Base-by-base conservation (phyloP, 768 basidiomycete genomes). In the Auriscalpium microsporum region DNA sequence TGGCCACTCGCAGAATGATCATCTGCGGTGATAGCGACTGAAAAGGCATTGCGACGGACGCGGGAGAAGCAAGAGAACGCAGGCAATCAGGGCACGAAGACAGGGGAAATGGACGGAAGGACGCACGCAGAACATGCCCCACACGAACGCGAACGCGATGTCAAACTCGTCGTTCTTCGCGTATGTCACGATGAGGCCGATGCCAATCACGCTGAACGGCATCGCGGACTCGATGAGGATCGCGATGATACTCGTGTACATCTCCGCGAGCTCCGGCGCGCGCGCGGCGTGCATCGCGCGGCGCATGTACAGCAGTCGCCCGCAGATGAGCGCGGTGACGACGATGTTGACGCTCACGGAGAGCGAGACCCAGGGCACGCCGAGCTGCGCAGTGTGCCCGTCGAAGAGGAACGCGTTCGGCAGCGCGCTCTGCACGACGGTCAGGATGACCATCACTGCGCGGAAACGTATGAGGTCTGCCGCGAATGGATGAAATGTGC, bases 301-400 rank as follows among this genome's bases (percentile, higher is more conserved):
- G 9, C 68, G 66, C 37, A 72, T 63, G 52, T 58, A 62, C 45
- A 71, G 55, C 17, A 76, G 71, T 17, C 74, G 75, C n/a, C 48
- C 55, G 46, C 69, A 72, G 52, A 78, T 74, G 34, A 73, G 63
- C 4, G 63, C n/a, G 7, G 75, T 76, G 44, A 73, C 67, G 61
- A 76, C 57, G 53, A 75, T 66, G 65, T 76, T 78, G 56, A 76
- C 64, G 36, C 67, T 60, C 54, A 78, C 71, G 10, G 73, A 71
- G 47, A 74, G 65, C 19, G 71, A 63, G 52, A 71, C 72, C 65
- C 74, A 78, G 8, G 73, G 70, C 8, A 68, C 64, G 28, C 71
- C 74, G 54, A 74, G 73, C 62, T 69, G 66, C 55, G 72, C 64
- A 6, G 71, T 58, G 52, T 67, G 65, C 7, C 72, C 73, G 19